These are phyloP conservation scores for Colletotrichum kahawae DNA, from an alignment of 2,329 filamentous ascomycete genomes.

Conservation along the genomic window DNA sequence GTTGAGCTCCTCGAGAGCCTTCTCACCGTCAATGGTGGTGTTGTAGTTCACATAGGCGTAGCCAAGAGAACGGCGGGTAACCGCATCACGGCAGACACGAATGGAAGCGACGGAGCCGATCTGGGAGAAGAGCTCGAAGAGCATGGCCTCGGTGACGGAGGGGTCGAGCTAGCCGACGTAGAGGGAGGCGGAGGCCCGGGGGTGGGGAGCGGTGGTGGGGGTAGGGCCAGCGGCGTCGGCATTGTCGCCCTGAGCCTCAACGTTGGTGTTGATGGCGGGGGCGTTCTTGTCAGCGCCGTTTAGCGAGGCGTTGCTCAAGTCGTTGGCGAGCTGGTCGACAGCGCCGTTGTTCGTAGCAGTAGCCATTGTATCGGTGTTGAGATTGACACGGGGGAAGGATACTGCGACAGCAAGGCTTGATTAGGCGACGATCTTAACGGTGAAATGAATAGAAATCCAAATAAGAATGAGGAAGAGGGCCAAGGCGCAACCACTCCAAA, in stretches of 20 bases:
- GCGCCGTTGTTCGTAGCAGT: constrained; percentile 61
- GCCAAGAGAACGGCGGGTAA: constrained; percentile 96
- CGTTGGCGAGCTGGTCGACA: constrained; percentile 82
- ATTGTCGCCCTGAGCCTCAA: constrained; percentile 61
- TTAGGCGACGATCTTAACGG: not conserved
- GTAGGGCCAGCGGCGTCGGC: constrained; percentile 71
- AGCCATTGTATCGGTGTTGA: constrained; percentile 58
- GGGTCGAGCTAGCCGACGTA: constrained; percentile 99
- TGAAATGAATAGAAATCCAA: not conserved
- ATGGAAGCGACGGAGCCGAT: constrained; percentile 99
- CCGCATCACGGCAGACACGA: constrained; percentile 98
- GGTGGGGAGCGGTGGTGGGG: constrained; percentile 75
- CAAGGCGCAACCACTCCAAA: not conserved
- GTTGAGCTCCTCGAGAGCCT: constrained; percentile 98
- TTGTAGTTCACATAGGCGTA: constrained; percentile 99
- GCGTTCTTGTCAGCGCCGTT: constrained; percentile 70
- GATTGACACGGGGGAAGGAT: constrained; percentile 15
- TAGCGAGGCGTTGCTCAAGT: constrained; percentile 75
- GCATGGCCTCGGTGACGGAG: constrained; percentile 99
- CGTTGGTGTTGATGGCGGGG: constrained; percentile 75
- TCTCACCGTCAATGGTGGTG: constrained; percentile 93
- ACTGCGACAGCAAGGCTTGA: constrained; percentile 5
- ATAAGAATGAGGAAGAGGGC: not conserved
- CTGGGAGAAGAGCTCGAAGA: constrained; percentile 99
- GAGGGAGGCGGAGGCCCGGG: constrained; percentile 94